Conservation (phyloP, 2,329 filamentous ascomycete genomes). For the Mycosphaerella sp. region DNA sequence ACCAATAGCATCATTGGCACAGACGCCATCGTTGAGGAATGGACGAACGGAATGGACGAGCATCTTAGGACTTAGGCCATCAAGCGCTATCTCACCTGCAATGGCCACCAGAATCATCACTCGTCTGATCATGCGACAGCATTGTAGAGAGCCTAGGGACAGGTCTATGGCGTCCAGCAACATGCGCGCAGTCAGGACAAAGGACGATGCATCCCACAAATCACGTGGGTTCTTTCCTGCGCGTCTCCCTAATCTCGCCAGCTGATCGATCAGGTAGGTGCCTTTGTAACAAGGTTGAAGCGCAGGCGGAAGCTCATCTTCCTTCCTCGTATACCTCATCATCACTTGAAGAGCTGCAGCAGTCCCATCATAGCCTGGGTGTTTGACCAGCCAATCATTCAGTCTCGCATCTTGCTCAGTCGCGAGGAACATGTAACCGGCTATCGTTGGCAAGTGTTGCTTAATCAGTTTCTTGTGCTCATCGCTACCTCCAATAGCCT, state of each 20-base stretch:
- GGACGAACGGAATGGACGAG: constrained; percentile 71
- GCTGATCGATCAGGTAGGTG: constrained; percentile 66
- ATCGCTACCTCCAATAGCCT: constrained; percentile 59
- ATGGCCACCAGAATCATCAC: constrained; percentile 74
- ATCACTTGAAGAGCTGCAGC: constrained; percentile 63
- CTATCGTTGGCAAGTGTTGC: constrained; percentile 66
- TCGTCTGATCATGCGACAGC: constrained; percentile 79
- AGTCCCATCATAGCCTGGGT: constrained; percentile 51
- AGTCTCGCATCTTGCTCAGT: constrained; percentile 68
- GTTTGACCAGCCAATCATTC: constrained; percentile 47
- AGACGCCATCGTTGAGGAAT: constrained; percentile 76
- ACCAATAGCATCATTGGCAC: constrained; percentile 83
- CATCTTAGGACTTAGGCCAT: constrained; percentile 85
- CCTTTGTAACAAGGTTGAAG: constrained; percentile 84
- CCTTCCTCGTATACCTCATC: constrained; percentile 60
- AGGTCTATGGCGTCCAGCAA: constrained; percentile 76
- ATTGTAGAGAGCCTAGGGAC: constrained; percentile 78
- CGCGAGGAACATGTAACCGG: constrained; percentile 68
- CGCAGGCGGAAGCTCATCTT: constrained; percentile 60
- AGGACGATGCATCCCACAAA: constrained; percentile 27
- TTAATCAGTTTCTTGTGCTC: constrained; percentile 58
- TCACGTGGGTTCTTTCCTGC: constrained; percentile 56
- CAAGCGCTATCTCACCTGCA: constrained; percentile 64
- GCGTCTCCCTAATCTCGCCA: constrained; percentile 70
- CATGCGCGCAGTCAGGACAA: constrained; percentile 52